Conservation (phyloP, 352 stramenopile genomes). For the Thalassiosira exigua region DNA sequence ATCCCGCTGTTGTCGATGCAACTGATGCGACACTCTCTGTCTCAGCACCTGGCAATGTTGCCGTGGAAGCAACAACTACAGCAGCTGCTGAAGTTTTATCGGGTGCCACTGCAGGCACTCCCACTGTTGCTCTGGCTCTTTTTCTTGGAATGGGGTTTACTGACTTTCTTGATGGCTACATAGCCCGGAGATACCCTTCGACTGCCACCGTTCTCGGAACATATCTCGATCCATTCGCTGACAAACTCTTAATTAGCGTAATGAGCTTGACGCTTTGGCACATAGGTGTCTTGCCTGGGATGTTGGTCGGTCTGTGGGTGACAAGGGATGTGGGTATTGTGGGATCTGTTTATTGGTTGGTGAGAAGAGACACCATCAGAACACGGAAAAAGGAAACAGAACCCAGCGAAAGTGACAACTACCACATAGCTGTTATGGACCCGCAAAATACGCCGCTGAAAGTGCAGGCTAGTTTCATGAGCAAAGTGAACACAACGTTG, state of each 20-base stretch:
- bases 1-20: neutral
- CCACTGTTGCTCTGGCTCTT: constrained; percentile 56
- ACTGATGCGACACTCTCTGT: neutral
- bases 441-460: constrained; percentile 69
- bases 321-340: constrained; percentile 72
- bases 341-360: constrained; percentile 57
- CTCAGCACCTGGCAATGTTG: neutral
- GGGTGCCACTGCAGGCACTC: constrained; percentile 33
- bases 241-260: constrained; percentile 82
- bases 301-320: constrained; percentile 74
- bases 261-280: constrained; percentile 76
- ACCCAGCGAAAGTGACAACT: constrained; percentile 24
- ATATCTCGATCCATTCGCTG: constrained; percentile 81
- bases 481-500: constrained; percentile 80
- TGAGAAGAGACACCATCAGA: constrained; percentile 38
- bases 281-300: constrained; percentile 58
- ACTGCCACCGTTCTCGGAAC: constrained; percentile 74
- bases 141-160: constrained; percentile 71
- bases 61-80: neutral
- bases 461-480: constrained; percentile 71
- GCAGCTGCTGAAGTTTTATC: constrained; percentile 20
- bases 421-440: constrained; percentile 51
- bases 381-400: constrained; percentile 7
- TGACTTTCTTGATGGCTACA: constrained; percentile 79
- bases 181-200: constrained; percentile 68